Conservation (phyloP, 2,329 filamentous ascomycete genomes). For the Hymenoscyphus salicellus region DNA sequence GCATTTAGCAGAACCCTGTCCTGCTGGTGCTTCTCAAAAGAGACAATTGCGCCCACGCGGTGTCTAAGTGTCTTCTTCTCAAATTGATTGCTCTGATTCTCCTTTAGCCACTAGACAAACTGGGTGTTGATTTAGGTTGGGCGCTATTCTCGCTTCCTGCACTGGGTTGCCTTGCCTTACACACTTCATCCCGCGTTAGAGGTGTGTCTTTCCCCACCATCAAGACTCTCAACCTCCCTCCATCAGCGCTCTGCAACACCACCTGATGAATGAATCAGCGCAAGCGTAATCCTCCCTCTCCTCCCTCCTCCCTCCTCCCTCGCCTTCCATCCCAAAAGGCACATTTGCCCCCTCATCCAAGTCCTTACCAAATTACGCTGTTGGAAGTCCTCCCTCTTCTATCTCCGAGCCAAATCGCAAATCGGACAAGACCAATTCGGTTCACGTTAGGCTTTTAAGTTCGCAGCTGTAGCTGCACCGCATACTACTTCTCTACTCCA, state of each 20-base stretch:
- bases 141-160: neutral
- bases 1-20: too few relatives aligned
- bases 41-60: too few relatives aligned
- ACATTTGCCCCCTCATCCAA: neutral
- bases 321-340: neutral
- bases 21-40: too few relatives aligned
- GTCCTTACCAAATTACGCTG: too few relatives aligned
- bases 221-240: neutral
- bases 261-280: constrained; percentile 1
- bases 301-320: too few relatives aligned
- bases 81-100: neutral
- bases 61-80: neutral
- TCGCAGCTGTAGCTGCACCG: neutral
- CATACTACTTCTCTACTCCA: neutral
- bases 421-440: neutral
- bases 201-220: neutral
- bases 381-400: neutral
- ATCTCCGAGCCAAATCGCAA: neutral
- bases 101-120: too few relatives aligned
- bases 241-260: neutral
- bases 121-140: neutral
- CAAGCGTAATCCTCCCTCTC: neutral
- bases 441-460: neutral
- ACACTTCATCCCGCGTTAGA: neutral
- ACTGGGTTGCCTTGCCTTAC: neutral